Conservation (phyloP, 805 yeast genomes). For the Ogataea haglerorum region DNA sequence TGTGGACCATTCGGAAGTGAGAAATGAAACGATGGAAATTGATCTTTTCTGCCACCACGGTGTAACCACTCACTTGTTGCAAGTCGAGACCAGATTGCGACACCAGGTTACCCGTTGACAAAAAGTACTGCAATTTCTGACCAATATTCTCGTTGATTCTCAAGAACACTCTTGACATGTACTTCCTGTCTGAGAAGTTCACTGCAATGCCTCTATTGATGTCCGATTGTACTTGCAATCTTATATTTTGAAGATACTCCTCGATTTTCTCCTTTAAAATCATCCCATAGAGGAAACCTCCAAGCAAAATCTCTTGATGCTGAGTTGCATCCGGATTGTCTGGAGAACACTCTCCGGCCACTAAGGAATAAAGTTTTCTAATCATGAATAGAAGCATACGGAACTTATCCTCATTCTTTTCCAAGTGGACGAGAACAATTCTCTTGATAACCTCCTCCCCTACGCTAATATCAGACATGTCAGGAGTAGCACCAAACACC, state of each 20-base stretch:
- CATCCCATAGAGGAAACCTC: slow-evolving; percentile 96
- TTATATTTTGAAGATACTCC: slow-evolving; percentile 76
- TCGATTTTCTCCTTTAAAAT: slow-evolving; percentile 94
- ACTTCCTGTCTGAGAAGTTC: slow-evolving; percentile 78
- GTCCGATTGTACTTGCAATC: slow-evolving; percentile 73
- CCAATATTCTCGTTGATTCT: slow-evolving; percentile 93
- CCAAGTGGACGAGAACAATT: slow-evolving; percentile 86
- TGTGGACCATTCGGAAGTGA: slow-evolving; percentile 99
- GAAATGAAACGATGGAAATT: slow-evolving; percentile 95
- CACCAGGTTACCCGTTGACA: slow-evolving; percentile 95
- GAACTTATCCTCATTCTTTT: slow-evolving; percentile 73
- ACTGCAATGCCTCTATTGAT: slow-evolving; percentile 76
- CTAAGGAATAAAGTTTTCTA: slow-evolving; percentile 88
- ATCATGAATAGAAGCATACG: slow-evolving; percentile 89
- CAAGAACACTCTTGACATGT: slow-evolving; percentile 72
- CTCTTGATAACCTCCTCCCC: slow-evolving; percentile 80
- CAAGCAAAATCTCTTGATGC: slow-evolving; percentile 93
- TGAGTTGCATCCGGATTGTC: slow-evolving; percentile 99
- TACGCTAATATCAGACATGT: slow-evolving; percentile 83
- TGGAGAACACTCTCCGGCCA: slow-evolving; percentile 94
- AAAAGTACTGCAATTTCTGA: slow-evolving; percentile 86
- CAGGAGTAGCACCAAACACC: slow-evolving; percentile 85
- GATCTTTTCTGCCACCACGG: slow-evolving; percentile 98
- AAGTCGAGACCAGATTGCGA: slow-evolving; percentile 96
- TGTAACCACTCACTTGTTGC: slow-evolving; percentile 96